These are phyloP conservation scores for Ceratocystis cubensis DNA, from an alignment of 2,329 filamentous ascomycete species.

Conservation along the genomic window DNA sequence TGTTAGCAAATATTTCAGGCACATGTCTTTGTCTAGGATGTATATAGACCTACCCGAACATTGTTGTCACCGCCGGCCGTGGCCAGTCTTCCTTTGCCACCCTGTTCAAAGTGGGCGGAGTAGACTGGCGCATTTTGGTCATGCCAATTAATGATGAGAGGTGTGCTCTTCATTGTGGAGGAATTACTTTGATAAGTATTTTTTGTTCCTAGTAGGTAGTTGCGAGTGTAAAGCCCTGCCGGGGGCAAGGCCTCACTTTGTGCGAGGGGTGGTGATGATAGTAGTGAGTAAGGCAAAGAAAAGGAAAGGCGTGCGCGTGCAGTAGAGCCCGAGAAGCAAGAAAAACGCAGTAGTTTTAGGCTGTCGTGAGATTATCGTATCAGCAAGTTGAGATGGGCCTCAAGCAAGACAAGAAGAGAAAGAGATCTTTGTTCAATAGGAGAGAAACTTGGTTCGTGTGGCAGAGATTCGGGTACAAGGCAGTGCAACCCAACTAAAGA, in stretches of 20 bases:
- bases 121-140: slow-evolving; percentile 95
- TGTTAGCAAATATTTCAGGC: too few relatives aligned
- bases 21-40: neutral
- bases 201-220: slow-evolving; percentile 12
- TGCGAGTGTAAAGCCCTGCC: slow-evolving; percentile 18
- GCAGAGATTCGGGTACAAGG: neutral
- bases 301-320: neutral
- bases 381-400: neutral
- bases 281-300: neutral
- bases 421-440: neutral
- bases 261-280: neutral
- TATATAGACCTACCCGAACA: slow-evolving; percentile 55
- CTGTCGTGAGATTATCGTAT: neutral
- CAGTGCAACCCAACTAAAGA: neutral
- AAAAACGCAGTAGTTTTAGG: neutral
- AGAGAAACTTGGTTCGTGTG: neutral
- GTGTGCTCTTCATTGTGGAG: slow-evolving; percentile 79
- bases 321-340: neutral
- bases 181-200: slow-evolving; percentile 20
- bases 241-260: slow-evolving; percentile 17
- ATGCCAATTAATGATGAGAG: slow-evolving; percentile 97
- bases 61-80: slow-evolving; percentile 95
- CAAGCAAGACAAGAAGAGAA: neutral
- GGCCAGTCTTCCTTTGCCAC: slow-evolving; percentile 80
- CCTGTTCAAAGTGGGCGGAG: slow-evolving; percentile 89